These are phyloP conservation scores for Astragalus membranaceus DNA, from an alignment of 306 rosid species.

Conservation along the genomic window DNA sequence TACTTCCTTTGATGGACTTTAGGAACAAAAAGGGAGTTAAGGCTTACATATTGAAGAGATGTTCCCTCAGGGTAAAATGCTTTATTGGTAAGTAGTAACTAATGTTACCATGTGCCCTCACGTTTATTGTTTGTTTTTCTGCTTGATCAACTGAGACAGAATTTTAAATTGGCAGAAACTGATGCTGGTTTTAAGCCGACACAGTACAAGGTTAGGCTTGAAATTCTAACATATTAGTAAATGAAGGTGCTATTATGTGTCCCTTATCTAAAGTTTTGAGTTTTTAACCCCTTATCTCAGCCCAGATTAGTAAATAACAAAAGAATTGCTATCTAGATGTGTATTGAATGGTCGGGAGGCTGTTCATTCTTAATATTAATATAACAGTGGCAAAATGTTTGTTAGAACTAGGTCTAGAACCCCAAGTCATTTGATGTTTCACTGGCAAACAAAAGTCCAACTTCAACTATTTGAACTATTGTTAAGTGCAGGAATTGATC, in stretches of 20 bases:
- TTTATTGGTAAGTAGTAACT: conserved; percentile 41
- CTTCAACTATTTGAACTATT: not conserved
- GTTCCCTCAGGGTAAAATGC: conserved; percentile 59
- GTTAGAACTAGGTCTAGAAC: not conserved
- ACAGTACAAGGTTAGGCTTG: conserved; percentile 40
- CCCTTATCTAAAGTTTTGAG: not conserved
- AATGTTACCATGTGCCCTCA: not conserved
- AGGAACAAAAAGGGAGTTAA: conserved; percentile 36
- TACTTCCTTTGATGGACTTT: conserved; percentile 59
- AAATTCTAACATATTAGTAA: not conserved
- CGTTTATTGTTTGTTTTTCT: not conserved
- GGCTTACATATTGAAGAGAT: conserved; percentile 37
- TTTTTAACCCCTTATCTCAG: not conserved
- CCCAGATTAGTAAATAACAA: not conserved
- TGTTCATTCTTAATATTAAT: not conserved
- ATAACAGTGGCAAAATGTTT: not conserved
- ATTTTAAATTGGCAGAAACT: conserved; percentile 41
- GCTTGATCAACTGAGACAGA: not conserved
- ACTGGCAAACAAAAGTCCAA: not conserved
- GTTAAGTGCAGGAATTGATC: not conserved
- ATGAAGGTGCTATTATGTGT: not conserved
- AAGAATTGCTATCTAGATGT: not conserved
- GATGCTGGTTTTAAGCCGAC: conserved; percentile 71
- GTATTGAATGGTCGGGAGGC: not conserved
- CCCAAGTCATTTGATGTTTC: not conserved